Evolutionary conservation across 805 yeast species (phyloP), one percentile per base, ranked within the genome.

Genomic region (Myxozyma udenii): DNA sequence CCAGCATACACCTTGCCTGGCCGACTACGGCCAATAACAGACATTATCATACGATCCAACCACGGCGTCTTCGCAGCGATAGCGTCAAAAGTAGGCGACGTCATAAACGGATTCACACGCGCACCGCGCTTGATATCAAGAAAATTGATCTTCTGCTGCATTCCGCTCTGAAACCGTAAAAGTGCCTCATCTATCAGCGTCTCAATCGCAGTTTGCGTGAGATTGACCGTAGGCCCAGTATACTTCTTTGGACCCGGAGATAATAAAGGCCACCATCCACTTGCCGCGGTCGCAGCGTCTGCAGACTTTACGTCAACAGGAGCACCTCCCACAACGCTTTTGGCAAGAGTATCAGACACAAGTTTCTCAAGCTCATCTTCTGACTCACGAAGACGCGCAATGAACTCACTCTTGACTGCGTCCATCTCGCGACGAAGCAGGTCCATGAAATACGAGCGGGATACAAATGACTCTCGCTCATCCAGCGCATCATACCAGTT

Each of bases 71-170:
- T 25, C 14, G 32, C 21, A n/a, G n/a, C n/a, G 25, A 35, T 35
- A 3, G 61, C 61, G 22, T 56, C 53, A 37, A 52, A 62, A 16
- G 61, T 58, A 18, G 48, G 38, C 0, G 62, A 46, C 4, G 70
- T 67, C n/a, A 55, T 21, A 6, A 44, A 40, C 3, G 55, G 57
- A 26, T 62, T 59, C 22, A 63, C 52, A 2, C 56, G 41, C 2
- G 68, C 65, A 1, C 70, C 70, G 41, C 61, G 30, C 4, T 33
- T 6, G 23, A 58, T 32, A 24, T 49, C 50, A 4, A 61, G 61
- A 32, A 41, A 58, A 30, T 58, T 60, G 12, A 43, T 40, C 37
- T 44, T 58, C 30, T 30, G 25, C n/a, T 38, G 46, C 4, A 57
- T 18, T 14, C 52, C 58, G 19, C 41, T 40, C 22, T 46, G 47